These are phyloP conservation scores for Melanomma pulvis-pyrius DNA, from an alignment of 495 filamentous ascomycete species.

Conservation along the genomic window DNA sequence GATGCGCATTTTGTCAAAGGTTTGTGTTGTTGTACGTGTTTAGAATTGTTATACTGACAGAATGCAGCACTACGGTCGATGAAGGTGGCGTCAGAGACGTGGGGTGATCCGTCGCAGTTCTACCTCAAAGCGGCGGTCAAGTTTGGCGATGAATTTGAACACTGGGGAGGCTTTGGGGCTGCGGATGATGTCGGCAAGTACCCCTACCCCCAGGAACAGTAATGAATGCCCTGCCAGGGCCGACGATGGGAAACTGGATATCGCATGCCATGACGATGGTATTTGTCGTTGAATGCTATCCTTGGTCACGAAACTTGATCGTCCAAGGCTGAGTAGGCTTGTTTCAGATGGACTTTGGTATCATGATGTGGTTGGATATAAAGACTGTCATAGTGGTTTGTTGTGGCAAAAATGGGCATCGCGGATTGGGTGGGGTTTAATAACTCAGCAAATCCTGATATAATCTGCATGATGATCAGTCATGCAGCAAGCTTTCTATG, in stretches of 20 bases:
- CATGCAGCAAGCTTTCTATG: constrained; percentile 32
- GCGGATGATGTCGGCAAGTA: constrained; percentile 21
- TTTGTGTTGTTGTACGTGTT: constrained; percentile 31
- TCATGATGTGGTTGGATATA: not conserved
- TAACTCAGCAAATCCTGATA: constrained; percentile 1
- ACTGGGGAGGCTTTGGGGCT: constrained; percentile 66
- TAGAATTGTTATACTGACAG: not conserved
- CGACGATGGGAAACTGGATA: not conserved
- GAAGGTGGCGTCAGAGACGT: constrained; percentile 72
- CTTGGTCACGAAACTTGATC: not conserved
- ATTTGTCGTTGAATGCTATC: not conserved
- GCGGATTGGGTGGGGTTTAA: not conserved
- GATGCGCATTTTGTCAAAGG: constrained; percentile 85
- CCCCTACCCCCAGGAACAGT: constrained; percentile 18
- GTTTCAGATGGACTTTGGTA: not conserved
- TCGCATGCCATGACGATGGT: constrained; percentile 1
- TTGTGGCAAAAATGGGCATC: not conserved
- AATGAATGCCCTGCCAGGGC: not conserved
- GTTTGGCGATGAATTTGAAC: constrained; percentile 76
- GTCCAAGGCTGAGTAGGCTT: not conserved
- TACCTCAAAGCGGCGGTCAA: constrained; percentile 79
- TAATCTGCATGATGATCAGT: constrained; percentile 22
- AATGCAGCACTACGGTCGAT: constrained; percentile 66
- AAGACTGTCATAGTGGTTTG: too few relatives aligned
- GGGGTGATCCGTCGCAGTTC: constrained; percentile 77